Conservation (phyloP, 176 grass and related monocot species). For the Juncus effusus region DNA sequence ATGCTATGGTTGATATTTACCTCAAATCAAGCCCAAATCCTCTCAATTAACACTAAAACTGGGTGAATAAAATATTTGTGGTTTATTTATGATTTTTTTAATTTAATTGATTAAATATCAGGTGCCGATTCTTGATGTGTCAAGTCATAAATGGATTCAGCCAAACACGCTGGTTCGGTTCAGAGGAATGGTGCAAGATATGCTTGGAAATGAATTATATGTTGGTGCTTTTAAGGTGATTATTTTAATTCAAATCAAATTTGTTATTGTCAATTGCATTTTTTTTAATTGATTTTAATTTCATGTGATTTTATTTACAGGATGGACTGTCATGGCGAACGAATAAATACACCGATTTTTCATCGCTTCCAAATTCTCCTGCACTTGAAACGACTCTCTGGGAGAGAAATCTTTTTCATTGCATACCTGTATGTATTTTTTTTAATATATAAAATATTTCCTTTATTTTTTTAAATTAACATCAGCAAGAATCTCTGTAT, state of each 20-base stretch:
- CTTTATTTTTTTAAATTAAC: not conserved
- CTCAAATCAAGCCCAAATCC: not conserved
- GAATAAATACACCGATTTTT: slow-evolving; percentile 75
- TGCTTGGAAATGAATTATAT: slow-evolving; percentile 86
- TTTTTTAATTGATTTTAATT: not conserved
- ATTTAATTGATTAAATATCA: slow-evolving; percentile 22
- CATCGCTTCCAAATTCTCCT: slow-evolving; percentile 48
- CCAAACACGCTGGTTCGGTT: slow-evolving; percentile 88
- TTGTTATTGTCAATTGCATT: too few relatives aligned
- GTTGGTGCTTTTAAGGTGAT: slow-evolving; percentile 81
- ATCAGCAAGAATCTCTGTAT: not conserved
- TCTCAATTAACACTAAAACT: too few relatives aligned
- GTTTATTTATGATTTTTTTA: too few relatives aligned
- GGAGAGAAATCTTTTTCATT: slow-evolving; percentile 86
- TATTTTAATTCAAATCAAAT: not conserved
- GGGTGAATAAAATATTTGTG: too few relatives aligned
- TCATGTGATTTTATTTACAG: slow-evolving; percentile 28
- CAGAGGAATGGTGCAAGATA: slow-evolving; percentile 92
- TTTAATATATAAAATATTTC: not conserved
- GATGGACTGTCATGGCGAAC: slow-evolving; percentile 84
- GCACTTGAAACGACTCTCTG: slow-evolving; percentile 69
- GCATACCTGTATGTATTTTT: slow-evolving; percentile 57
- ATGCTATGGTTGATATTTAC: too few relatives aligned
- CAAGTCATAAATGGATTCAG: slow-evolving; percentile 53
- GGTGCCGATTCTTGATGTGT: slow-evolving; percentile 73